phyloP scores from a whole-genome alignment of 2,329 filamentous ascomycete species.

The Apiospora marii region DNA sequence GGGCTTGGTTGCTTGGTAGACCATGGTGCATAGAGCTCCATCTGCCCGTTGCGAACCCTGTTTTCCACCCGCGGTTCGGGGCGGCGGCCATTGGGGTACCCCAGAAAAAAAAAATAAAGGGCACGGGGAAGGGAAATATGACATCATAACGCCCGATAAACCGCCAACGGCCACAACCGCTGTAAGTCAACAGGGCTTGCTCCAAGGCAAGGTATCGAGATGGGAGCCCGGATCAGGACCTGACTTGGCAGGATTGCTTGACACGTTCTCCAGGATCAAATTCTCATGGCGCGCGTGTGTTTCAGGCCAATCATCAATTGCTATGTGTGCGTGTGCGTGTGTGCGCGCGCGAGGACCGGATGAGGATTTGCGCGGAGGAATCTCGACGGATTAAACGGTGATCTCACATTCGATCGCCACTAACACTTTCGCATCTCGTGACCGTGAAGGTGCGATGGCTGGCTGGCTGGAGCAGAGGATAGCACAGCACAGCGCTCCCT shows the following conservation, averaged over 20 bases:
- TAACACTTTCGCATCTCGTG: neutral
- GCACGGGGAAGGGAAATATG: neutral
- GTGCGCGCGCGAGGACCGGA: neutral
- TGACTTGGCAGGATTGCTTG: neutral
- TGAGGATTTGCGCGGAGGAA: neutral
- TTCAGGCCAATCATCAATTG: neutral
- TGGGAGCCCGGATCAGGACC: neutral
- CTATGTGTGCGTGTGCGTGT: neutral
- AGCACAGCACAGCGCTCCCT: neutral
- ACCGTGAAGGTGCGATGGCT: neutral
- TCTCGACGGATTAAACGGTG: slow-evolving; percentile 1
- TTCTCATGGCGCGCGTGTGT: slow-evolving; percentile 3
- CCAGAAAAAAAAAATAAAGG: neutral
- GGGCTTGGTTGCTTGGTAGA: neutral
- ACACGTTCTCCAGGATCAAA: neutral
- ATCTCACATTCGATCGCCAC: neutral
- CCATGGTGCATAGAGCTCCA: neutral
- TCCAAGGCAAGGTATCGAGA: neutral
- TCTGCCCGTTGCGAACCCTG: neutral
- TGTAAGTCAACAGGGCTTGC: neutral
- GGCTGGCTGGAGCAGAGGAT: neutral
- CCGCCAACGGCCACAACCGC: neutral
- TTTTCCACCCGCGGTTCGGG: neutral
- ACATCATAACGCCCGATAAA: slow-evolving; percentile 11
- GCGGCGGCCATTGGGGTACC: neutral